These are phyloP conservation scores for Trichoderma koningii DNA, from an alignment of 2,329 filamentous ascomycete species.

Conservation along the genomic window DNA sequence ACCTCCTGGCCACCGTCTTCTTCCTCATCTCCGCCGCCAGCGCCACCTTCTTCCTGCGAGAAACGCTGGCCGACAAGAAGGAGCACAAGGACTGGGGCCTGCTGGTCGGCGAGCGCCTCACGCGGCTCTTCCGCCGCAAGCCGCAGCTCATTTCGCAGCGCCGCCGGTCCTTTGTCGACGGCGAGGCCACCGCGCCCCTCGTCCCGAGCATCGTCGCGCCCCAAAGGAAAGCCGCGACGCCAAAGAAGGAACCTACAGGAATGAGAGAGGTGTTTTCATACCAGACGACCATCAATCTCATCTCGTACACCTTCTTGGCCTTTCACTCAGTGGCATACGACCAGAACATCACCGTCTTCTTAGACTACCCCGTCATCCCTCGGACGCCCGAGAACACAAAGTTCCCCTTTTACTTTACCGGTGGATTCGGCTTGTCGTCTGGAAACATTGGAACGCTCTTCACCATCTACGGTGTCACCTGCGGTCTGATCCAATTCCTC, in stretches of 20 bases:
- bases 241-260: slow-evolving; percentile 38
- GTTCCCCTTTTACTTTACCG: slow-evolving; percentile 78
- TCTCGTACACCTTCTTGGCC: slow-evolving; percentile 78
- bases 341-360: slow-evolving; percentile 83
- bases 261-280: slow-evolving; percentile 69
- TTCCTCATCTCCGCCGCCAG: slow-evolving; percentile 76
- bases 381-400: slow-evolving; percentile 60
- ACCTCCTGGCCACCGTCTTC: slow-evolving; percentile 72
- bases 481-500: slow-evolving; percentile 82
- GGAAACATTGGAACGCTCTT: slow-evolving; percentile 82
- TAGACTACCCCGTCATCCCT: slow-evolving; percentile 69
- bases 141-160: slow-evolving; percentile 37
- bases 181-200: slow-evolving; percentile 50
- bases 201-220: slow-evolving; percentile 11
- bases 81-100: slow-evolving; percentile 74
- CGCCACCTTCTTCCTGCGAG: slow-evolving; percentile 78
- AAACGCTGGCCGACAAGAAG: slow-evolving; percentile 76
- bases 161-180: slow-evolving; percentile 54
- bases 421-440: slow-evolving; percentile 75
- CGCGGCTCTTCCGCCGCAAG: slow-evolving; percentile 41
- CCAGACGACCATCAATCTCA: slow-evolving; percentile 73
- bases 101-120: slow-evolving; percentile 68
- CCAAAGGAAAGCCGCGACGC: slow-evolving; percentile 30
- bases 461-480: slow-evolving; percentile 76
- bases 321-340: slow-evolving; percentile 84